phyloP scores from a whole-genome alignment of 75 land plant genomes.

The Sequoiadendron giganteum region DNA sequence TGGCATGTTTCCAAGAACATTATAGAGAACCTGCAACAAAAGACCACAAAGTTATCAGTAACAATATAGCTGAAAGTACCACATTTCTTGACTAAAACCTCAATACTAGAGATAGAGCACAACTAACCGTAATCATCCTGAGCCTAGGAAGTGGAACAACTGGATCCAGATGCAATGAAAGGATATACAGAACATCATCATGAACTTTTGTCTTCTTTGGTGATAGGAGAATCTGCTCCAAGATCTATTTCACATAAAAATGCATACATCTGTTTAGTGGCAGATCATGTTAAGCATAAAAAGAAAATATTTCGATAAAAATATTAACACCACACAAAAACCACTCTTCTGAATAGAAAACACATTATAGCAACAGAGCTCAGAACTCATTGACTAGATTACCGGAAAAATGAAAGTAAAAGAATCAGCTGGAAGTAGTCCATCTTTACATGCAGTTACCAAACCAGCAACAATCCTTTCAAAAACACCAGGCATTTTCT shows the following conservation, averaged over 20 bases:
- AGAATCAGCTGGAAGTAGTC: conserved; percentile 91
- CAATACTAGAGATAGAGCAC: background rate
- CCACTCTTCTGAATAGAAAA: background rate
- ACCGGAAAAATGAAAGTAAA: conserved; percentile 94
- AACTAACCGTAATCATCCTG: conserved; percentile 82
- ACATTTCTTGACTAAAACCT: background rate
- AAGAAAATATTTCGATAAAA: background rate
- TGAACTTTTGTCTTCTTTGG: conserved; percentile 92
- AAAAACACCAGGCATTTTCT: conserved; percentile 52
- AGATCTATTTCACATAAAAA: conserved; percentile 50
- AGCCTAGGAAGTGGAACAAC: conserved; percentile 82
- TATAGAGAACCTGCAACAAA: conserved; percentile 82
- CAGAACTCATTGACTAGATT: conserved; percentile 10
- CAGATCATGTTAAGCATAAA: background rate
- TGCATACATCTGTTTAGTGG: background rate
- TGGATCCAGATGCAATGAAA: conserved; percentile 88
- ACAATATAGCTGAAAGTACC: background rate
- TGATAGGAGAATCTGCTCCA: conserved; percentile 76
- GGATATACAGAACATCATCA: conserved; percentile 76
- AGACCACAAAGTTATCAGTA: background rate
- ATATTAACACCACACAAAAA: background rate
- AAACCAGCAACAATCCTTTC: conserved; percentile 70
- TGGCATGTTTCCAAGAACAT: conserved; percentile 86
- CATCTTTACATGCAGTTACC: conserved; percentile 70
- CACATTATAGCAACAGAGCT: background rate